phyloP scores from a whole-genome alignment of 2,329 filamentous ascomycete genomes.

The Cryphonectria japonica region DNA sequence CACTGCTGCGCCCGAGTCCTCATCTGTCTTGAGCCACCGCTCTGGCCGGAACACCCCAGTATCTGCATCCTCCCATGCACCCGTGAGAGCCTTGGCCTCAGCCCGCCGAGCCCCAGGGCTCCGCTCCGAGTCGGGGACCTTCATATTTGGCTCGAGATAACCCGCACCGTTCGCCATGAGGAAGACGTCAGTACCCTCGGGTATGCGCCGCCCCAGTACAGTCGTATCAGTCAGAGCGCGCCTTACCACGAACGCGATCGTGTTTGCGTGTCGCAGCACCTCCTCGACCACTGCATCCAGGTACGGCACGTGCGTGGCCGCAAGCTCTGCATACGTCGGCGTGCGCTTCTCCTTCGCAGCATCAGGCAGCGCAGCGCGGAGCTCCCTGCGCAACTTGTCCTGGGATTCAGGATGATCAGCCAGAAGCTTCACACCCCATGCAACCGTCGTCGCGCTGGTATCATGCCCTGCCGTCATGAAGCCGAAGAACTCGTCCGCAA shows the following conservation, averaged over 20 bases:
- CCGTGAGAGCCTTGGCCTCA: slow-evolving; percentile 34
- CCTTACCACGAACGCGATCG: slow-evolving; percentile 38
- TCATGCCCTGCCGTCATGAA: slow-evolving; percentile 41
- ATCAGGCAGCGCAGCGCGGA: slow-evolving; percentile 30
- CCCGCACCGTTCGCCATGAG: slow-evolving; percentile 45
- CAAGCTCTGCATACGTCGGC: slow-evolving; percentile 40
- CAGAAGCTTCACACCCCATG: slow-evolving; percentile 36
- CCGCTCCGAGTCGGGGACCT: slow-evolving; percentile 37
- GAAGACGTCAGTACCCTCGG: slow-evolving; percentile 45
- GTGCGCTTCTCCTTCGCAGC: slow-evolving; percentile 32
- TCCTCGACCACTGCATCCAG: slow-evolving; percentile 46
- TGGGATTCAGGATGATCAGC: slow-evolving; percentile 34
- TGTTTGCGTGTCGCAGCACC: slow-evolving; percentile 38
- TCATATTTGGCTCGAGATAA: slow-evolving; percentile 35
- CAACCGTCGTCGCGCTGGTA: slow-evolving; percentile 36
- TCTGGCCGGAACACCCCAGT: slow-evolving; percentile 41
- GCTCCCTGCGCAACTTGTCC: slow-evolving; percentile 32
- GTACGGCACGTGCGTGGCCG: slow-evolving; percentile 38
- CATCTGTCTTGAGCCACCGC: slow-evolving; percentile 40
- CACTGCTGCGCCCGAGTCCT: slow-evolving; percentile 20
- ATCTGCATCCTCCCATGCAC: slow-evolving; percentile 38
- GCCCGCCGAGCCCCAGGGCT: slow-evolving; percentile 32
- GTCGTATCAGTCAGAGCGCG: slow-evolving; percentile 39
- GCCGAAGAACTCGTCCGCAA: slow-evolving; percentile 38
- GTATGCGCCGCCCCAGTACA: slow-evolving; percentile 40